These are phyloP conservation scores for Exobasidium cylindrosporum DNA, from an alignment of 1,284 basidiomycete species.

Conservation along the genomic window DNA sequence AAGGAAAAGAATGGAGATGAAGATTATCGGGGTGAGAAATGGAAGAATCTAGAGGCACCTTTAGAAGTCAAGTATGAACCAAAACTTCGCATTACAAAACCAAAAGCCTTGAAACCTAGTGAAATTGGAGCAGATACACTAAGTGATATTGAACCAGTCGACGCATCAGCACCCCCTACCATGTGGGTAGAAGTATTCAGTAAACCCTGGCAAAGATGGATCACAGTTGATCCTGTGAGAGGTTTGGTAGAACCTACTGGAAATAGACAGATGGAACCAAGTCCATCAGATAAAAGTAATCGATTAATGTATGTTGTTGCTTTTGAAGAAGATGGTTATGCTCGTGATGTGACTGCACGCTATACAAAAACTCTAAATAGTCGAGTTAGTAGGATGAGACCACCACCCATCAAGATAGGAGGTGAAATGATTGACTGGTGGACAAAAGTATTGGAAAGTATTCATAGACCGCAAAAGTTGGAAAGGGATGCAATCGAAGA, in stretches of 20 bases:
- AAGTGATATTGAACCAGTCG: constrained; percentile 50
- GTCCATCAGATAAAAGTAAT: constrained; percentile 65
- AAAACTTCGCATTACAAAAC: constrained; percentile 29
- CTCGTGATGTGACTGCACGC: constrained; percentile 61
- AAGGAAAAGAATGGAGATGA: constrained; percentile 21
- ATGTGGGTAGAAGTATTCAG: constrained; percentile 98
- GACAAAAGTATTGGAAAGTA: constrained; percentile 55
- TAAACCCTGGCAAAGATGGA: constrained; percentile 83
- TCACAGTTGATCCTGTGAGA: constrained; percentile 81
- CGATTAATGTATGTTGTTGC: constrained; percentile 89
- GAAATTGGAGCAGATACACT: constrained; percentile 29
- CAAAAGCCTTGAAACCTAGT: constrained; percentile 32
- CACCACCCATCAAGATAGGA: constrained; percentile 63
- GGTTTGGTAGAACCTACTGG: constrained; percentile 58
- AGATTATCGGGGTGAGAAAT: constrained; percentile 36
- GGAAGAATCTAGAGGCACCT: constrained; percentile 30
- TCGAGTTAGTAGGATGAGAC: constrained; percentile 77
- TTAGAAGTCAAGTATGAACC: constrained; percentile 34
- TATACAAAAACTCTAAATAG: constrained; percentile 76
- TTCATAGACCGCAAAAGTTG: constrained; percentile 57
- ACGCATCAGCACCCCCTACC: constrained; percentile 67
- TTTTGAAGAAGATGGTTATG: constrained; percentile 75
- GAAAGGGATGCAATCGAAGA: constrained; percentile 91
- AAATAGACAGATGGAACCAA: constrained; percentile 70
- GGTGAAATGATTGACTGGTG: constrained; percentile 74